Evolutionary conservation across 805 yeast species (phyloP), one percentile per base, ranked within the genome.

Genomic region (Komagataella pseudopastoris): DNA sequence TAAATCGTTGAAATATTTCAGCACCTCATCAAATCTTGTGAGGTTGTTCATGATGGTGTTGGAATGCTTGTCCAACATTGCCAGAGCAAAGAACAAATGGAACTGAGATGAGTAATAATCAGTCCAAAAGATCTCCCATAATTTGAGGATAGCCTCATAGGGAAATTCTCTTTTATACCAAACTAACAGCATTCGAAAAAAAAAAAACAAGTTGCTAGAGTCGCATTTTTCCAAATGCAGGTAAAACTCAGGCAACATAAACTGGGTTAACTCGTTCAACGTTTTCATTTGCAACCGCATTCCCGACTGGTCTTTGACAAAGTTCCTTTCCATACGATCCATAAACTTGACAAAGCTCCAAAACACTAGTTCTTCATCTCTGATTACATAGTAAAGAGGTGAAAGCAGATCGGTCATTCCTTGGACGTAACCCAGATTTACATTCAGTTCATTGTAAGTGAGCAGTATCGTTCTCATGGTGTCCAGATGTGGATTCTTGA

Each of bases 51-150:
- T 79, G 30, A 91, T 86, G 45, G 86, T 81, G 48, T 81, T 77
- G 58, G 89, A 86, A 64, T 90, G 83, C 59, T 88, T 88, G 60
- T 91, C 95, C 49, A 93, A 71, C n/a, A 93, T 82, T 0, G 96
- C 93, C 57, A 91, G 69, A 17, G 95, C 91, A 59, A 93, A 75
- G 61, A 93, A 89, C 44, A 93, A 67, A 58, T 89, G 95, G 63
- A 84, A 90, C 64, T 93, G 97, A 5, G 93, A 81, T 0, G 91
- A 78, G 60, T 87, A 81, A 59, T 70, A 84, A 66, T 91, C 91
- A 0, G 98, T 91, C 82, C 93, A 88, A 48, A 93, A 70, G 3
- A 85, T 81, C 61, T 91, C 99, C 98, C 98, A 91, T n/a, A 91
- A 71, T 24, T 77, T 71, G 61, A 85, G 68, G 1, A 88, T 85